phyloP scores from a whole-genome alignment of 2,329 filamentous ascomycete species.

The Epichloe scottii region DNA sequence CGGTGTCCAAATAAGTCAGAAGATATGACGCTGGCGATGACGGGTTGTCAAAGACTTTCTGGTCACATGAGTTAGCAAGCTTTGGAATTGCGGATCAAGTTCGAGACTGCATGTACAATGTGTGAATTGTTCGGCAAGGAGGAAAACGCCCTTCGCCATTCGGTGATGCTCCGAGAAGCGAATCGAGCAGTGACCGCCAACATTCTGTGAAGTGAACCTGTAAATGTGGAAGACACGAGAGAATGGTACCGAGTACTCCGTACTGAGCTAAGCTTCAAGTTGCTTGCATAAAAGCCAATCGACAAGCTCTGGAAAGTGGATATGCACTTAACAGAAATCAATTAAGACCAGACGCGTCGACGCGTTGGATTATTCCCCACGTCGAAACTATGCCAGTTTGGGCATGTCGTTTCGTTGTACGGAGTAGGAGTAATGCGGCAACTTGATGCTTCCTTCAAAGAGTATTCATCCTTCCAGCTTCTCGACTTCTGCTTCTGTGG shows the following conservation, averaged over 20 bases:
- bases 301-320: neutral
- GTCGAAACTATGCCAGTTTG: neutral
- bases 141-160: constrained; percentile 25
- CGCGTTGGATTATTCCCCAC: constrained; percentile 14
- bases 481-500: neutral
- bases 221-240: neutral
- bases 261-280: neutral
- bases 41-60: constrained; percentile 47
- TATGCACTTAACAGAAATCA: constrained; percentile 21
- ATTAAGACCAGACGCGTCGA: constrained; percentile 25
- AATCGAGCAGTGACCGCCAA: constrained; percentile 15
- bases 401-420: neutral
- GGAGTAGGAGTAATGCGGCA: neutral
- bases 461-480: neutral
- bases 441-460: neutral
- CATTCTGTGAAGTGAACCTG: constrained; percentile 10
- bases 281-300: neutral
- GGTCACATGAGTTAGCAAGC: constrained; percentile 9
- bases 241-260: too few species aligned
- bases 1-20: constrained; percentile 46
- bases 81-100: neutral
- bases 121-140: constrained; percentile 38
- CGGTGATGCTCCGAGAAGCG: constrained; percentile 9
- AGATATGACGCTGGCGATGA: constrained; percentile 34
- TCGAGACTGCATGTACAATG: constrained; percentile 30